Conservation (phyloP, 148 eudicot genomes). For the Camellia granthamiana region DNA sequence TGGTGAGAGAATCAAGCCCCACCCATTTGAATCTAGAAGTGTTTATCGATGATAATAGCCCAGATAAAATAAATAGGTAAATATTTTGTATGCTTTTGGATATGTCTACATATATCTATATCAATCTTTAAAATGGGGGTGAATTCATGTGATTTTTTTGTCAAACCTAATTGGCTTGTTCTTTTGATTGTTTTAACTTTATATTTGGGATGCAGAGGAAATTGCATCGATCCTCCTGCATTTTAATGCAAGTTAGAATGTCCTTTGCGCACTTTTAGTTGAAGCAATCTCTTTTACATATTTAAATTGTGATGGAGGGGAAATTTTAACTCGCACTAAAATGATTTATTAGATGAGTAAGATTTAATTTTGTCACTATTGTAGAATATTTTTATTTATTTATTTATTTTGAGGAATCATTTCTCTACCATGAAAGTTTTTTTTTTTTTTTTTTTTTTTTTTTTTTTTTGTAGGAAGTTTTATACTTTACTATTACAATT, state of each 20-base stretch:
- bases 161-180: not conserved
- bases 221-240: not conserved
- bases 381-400: not conserved
- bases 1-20: not conserved
- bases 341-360: too few species aligned
- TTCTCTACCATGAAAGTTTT: not conserved
- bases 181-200: not conserved
- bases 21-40: not conserved
- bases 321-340: not conserved
- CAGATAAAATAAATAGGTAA: not conserved
- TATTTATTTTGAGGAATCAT: not conserved
- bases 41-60: not conserved
- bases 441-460: not conserved
- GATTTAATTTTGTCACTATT: not conserved
- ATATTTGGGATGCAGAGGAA: not conserved
- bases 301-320: not conserved
- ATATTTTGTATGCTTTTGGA: too few species aligned
- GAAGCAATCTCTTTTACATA: not conserved
- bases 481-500: not conserved
- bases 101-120: too few species aligned
- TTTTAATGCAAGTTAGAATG: not conserved
- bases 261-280: not conserved
- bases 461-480: too few species aligned
- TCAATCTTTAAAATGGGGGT: not conserved
- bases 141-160: not conserved